Percentiles rank a stretch among this genome's conserved stretches.
Conservation (phyloP, 768 basidiomycete genomes). For the Suillus fuscotomentosus region DNA sequence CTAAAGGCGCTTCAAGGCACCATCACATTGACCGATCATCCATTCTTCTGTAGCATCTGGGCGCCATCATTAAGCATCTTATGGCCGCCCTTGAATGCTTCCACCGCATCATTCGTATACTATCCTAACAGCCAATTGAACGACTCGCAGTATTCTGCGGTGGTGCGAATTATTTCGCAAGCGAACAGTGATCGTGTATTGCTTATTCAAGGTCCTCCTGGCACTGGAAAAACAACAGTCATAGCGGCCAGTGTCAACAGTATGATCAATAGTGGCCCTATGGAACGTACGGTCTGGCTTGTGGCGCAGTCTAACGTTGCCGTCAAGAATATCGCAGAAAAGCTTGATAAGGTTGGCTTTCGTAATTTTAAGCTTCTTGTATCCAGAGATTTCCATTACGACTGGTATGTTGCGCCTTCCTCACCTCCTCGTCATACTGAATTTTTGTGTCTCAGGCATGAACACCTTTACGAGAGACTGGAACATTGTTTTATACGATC, state of each 20-base stretch:
- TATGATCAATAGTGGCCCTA: conserved; percentile 8
- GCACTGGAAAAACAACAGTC: conserved; percentile 45
- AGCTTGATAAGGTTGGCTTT: conserved; percentile 33
- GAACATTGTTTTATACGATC: conserved; percentile 35
- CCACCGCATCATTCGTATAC: neutral
- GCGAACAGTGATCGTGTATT: conserved; percentile 20
- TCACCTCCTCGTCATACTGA: neutral
- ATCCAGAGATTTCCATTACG: conserved; percentile 44
- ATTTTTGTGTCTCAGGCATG: conserved; percentile 38
- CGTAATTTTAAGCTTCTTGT: conserved; percentile 40
- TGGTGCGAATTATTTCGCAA: conserved; percentile 30
- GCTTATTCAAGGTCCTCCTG: conserved; percentile 37
- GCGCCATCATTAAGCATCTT: conserved; percentile 14
- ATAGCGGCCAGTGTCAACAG: conserved; percentile 37
- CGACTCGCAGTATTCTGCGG: conserved; percentile 24
- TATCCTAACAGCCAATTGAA: conserved; percentile 18
- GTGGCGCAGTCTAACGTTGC: conserved; percentile 51
- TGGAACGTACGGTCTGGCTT: conserved; percentile 33
- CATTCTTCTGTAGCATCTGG: conserved; percentile 30
- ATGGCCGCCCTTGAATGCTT: conserved; percentile 15
- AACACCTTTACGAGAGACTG: conserved; percentile 43
- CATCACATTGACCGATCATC: conserved; percentile 16
- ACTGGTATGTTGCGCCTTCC: conserved; percentile 33
- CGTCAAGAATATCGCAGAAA: conserved; percentile 54
- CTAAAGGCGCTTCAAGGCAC: conserved; percentile 19